Evolutionary conservation across 306 rosid genomes (phyloP).

Genomic region (Albizia julibrissin): DNA sequence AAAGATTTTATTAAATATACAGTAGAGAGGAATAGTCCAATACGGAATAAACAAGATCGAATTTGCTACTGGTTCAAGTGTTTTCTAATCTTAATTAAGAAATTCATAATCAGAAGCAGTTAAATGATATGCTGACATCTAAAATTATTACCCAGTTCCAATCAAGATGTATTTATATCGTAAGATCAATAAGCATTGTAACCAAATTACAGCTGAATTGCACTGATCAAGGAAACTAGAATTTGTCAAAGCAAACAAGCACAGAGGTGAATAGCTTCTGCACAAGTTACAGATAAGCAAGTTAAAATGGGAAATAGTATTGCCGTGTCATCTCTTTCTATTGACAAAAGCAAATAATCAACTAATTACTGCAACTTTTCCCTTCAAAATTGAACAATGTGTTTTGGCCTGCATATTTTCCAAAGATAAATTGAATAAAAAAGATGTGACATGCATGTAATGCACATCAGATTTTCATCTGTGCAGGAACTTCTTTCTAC

Average conservation of each 20-base stretch:
- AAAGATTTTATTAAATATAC: not conserved
- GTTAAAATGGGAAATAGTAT: no score
- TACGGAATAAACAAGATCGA: no score
- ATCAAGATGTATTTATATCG: no score
- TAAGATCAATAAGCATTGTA: no score
- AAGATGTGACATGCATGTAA: slow-evolving; percentile 18
- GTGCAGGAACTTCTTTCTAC: slow-evolving; percentile 7
- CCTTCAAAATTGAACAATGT: slow-evolving; percentile 49
- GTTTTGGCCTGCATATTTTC: slow-evolving; percentile 59
- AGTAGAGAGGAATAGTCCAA: no score
- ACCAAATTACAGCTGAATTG: no score
- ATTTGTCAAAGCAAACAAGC: not conserved
- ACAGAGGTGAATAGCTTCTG: not conserved
- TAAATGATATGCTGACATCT: no score
- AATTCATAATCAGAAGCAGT: no score
- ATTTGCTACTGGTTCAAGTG: no score
- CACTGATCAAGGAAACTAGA: not conserved
- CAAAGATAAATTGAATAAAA: slow-evolving; percentile 6
- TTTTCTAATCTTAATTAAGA: no score
- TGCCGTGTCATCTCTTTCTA: not conserved
- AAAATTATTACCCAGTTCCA: no score
- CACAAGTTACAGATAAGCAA: no score
- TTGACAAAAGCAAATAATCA: slow-evolving; percentile 11
- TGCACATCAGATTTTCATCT: not conserved
- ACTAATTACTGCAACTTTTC: slow-evolving; percentile 38